Conservation (phyloP, 495 filamentous ascomycete genomes). For the Amorphotheca resinae region DNA sequence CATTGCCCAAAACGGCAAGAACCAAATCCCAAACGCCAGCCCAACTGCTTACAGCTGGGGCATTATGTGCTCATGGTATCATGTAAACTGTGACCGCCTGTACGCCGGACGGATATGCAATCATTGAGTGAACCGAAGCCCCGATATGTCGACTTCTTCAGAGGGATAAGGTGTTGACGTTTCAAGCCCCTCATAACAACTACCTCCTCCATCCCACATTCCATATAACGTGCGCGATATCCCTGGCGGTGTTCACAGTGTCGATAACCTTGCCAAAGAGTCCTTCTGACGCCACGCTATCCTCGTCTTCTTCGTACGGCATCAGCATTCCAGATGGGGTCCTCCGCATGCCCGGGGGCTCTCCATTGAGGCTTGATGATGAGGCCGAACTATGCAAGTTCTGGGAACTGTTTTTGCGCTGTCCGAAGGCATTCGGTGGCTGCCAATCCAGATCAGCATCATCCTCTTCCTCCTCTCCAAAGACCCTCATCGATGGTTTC, state of each 20-base stretch:
- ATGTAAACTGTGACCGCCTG: not conserved
- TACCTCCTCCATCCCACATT: constrained; percentile 87
- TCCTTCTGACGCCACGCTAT: constrained; percentile 35
- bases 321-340: constrained; percentile 77
- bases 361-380: constrained; percentile 22
- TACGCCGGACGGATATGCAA: constrained; percentile 4
- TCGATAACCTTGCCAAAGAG: constrained; percentile 78
- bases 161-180: not conserved
- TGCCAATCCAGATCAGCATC: constrained; percentile 39
- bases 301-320: constrained; percentile 65
- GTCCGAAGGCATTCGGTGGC: constrained; percentile 19
- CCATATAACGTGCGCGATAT: constrained; percentile 94
- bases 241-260: constrained; percentile 87
- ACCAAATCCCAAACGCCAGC: constrained; percentile 1
- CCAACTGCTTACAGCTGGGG: no score
- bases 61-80: constrained; percentile 1
- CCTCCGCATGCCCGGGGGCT: constrained; percentile 46
- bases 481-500: constrained; percentile 51
- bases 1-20: not conserved
- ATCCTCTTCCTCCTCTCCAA: constrained; percentile 52
- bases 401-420: constrained; percentile 23
- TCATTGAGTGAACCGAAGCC: no score
- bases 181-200: not conserved
- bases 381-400: constrained; percentile 8
- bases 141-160: no score